Evolutionary conservation across 2,329 filamentous ascomycete genomes (phyloP), one percentile per base, ranked within the genome.

Genomic region (Ophiosphaerella herpotricha): DNA sequence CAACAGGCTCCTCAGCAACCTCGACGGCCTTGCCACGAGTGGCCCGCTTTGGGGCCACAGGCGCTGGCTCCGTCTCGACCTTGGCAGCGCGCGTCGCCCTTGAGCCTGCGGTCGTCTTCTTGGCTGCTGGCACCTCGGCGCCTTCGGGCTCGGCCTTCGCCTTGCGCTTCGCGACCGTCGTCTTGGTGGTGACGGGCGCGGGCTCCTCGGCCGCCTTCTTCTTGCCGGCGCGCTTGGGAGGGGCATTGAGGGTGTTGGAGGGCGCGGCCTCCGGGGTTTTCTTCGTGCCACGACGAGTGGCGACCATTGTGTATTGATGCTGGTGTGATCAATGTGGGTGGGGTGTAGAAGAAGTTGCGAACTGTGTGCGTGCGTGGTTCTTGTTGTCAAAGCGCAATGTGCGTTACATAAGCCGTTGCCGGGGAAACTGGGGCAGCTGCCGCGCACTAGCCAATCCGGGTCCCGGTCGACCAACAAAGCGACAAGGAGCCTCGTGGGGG

Each of bases 141-240:
- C 43, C 54, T 37, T 61, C 52, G 33, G 62, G 54, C 43, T 64
- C 58, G 14, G 55, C 43, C 43, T 57, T 59, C 3, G 52, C 55
- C 42, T 58, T 64, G 52, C 59, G 55, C 48, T 57, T 64, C n/a
- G 47, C 39, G 12, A 52, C 47, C n/a, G 61, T 56, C 24, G 58
- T 43, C 39, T 61, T 65, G 5, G 58, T 55, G 12, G 46, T 29
- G 24, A 48, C 44, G 46, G 65, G 58, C 38, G 60, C 53, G 16
- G 60, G 52, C 31, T 54, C 60, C 26, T 63, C 65, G 43, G 51
- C 50, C 16, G 46, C 56, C 7, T 58, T 56, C 58, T 65, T 65
- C 57, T 60, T 66, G 57, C 58, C 66, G 45, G 54, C 54, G 35
- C 67, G 65, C 51, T 71, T 71, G 42, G 67, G 67, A 42, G 67